Evolutionary conservation across 2,329 filamentous ascomycete species (phyloP), one percentile per base, ranked within the genome.

Genomic region (Corniculantispora saksenae): DNA sequence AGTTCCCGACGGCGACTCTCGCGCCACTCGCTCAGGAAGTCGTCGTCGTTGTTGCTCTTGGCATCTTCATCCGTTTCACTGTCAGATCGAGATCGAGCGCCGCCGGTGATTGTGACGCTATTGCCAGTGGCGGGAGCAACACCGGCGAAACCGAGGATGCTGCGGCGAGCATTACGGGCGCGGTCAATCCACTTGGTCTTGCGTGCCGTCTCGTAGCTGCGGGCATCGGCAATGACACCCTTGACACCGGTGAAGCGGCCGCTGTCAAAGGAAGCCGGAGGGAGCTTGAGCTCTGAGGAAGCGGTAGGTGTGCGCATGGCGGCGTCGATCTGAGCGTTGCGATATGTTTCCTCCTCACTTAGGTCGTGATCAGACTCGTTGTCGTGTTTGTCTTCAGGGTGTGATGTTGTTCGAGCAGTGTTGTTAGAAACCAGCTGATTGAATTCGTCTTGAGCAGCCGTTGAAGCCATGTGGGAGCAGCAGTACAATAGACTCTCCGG

Each of bases 21-120:
- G 56, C 95, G 87, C 95, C 95, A 99, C 72, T 91, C 86, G 68
- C 87, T 84, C 78, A 98, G 84, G 76, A 98, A 97, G 25, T 82
- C 80, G 70, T 97, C 93, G 67, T 91, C 90, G 51, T 88, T 84
- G 56, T 84, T 84, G 64, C 79, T 78, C 48, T 69, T 69, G 40
- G 74, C 70, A 68, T 85, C 82, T 7, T 77, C 75, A 35, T 83
- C 83, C 3, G 79, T 80, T 59, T 84, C 83, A 69, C 79, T 83
- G 64, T 80, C 79, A 64, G 74, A 68, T 67, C 76, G 78, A 64
- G 74, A 68, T 67, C 76, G 78, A 23, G 73, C 72, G 21, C 72
- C 69, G 62, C 72, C 73, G 40, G 74, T 71, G 48, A 67, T 66
- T 63, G 71, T 67, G 38, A 62, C 60, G 68, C 75, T 80, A 71